Conservation (phyloP, 208 protist species). For the Leishmania amazonensis region DNA sequence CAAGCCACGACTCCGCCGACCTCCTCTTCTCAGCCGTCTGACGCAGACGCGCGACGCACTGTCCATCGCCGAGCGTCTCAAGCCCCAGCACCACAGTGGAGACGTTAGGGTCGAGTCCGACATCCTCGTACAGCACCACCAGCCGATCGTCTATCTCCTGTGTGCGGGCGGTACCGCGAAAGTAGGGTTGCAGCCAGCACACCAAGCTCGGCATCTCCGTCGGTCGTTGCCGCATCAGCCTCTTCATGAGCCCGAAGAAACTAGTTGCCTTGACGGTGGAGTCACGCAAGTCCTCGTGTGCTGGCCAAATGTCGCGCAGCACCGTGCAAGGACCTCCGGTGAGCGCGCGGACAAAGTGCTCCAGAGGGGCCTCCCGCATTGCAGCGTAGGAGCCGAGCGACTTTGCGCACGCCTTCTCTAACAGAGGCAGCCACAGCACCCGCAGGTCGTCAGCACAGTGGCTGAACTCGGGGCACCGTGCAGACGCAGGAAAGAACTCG, state of each 20-base stretch:
- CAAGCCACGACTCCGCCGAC: constrained; percentile 18
- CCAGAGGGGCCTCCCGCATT: constrained; percentile 40
- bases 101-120: constrained; percentile 38
- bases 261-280: constrained; percentile 13
- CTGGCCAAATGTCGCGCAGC: constrained; percentile 47
- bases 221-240: constrained; percentile 4
- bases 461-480: constrained; percentile 37
- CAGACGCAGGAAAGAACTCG: constrained; percentile 42
- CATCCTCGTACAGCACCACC: constrained; percentile 35
- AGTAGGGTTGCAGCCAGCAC: constrained; percentile 37
- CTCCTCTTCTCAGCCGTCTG: constrained; percentile 15
- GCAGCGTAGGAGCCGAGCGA: constrained; percentile 61
- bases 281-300: constrained; percentile 16
- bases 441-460: constrained; percentile 35
- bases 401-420: constrained; percentile 89
- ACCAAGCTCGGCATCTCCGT: not conserved
- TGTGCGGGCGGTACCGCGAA: constrained; percentile 36
- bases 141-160: constrained; percentile 30
- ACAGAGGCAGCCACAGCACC: constrained; percentile 65
- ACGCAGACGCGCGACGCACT: constrained; percentile 32
- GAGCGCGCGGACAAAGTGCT: constrained; percentile 43
- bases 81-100: constrained; percentile 38
- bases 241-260: constrained; percentile 15
- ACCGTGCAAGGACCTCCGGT: constrained; percentile 41
- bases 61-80: constrained; percentile 23